A percentile compares a stretch with the other conserved stretches of the same genome.
These are phyloP conservation scores for Moricandia arvensis DNA, from an alignment of 345 rosid species.

Conservation along the genomic window DNA sequence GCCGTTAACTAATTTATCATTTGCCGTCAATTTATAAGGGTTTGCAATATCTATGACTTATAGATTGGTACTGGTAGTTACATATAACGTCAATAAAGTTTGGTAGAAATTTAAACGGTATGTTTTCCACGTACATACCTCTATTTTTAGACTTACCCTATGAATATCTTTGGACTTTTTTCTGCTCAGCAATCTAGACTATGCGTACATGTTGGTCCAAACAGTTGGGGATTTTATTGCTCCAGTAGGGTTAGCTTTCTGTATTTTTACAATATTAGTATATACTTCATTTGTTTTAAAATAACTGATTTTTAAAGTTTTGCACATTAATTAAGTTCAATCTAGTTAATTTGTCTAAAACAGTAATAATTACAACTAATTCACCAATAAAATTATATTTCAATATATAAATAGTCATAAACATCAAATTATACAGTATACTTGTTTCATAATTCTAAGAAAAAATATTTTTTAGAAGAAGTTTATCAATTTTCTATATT, in stretches of 20 bases:
- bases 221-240: background rate
- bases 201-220: constrained; percentile 15
- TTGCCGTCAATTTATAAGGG: constrained; percentile 28
- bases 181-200: background rate
- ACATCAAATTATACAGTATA: background rate
- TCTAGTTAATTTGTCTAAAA: too few relatives aligned
- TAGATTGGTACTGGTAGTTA: background rate
- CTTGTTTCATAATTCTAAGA: background rate
- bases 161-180: constrained; percentile 13
- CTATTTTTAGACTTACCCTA: background rate
- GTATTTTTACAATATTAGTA: background rate
- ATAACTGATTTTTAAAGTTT: too few relatives aligned
- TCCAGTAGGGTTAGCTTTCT: background rate
- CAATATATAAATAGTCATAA: too few relatives aligned
- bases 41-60: constrained; percentile 13
- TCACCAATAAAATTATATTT: too few relatives aligned
- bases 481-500: too few relatives aligned
- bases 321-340: too few relatives aligned
- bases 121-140: background rate
- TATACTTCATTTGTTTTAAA: background rate
- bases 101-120: constrained; percentile 7
- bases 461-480: background rate
- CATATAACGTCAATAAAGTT: constrained; percentile 16
- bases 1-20: background rate
- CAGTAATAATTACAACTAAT: too few relatives aligned